Conservation (phyloP, 2,329 filamentous ascomycete species). For the Ophiostoma fasciatum region DNA sequence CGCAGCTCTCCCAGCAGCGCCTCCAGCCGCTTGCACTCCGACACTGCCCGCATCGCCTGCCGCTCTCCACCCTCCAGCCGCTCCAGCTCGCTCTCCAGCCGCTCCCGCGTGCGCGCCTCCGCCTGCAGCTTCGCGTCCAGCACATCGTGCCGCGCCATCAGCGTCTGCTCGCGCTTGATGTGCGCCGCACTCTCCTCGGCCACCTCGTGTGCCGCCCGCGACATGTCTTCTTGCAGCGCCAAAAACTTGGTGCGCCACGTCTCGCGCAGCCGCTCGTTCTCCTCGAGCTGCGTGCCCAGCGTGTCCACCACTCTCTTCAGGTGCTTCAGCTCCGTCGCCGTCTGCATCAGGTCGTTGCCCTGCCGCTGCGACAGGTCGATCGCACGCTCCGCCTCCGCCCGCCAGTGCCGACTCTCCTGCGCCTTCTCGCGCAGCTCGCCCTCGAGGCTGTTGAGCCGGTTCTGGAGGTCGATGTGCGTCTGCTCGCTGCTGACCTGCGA, state of each 20-base stretch:
- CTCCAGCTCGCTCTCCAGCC: constrained; percentile 51
- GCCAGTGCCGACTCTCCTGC: constrained; percentile 46
- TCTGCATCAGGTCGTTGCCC: constrained; percentile 32
- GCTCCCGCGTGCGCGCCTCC: constrained; percentile 55
- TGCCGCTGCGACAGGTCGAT: constrained; percentile 35
- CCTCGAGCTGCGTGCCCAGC: constrained; percentile 64
- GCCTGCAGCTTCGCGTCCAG: constrained; percentile 64
- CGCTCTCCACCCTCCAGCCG: constrained; percentile 49
- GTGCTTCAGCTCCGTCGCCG: constrained; percentile 50
- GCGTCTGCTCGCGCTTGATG: constrained; percentile 63
- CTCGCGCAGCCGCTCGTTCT: constrained; percentile 73
- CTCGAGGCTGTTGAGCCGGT: constrained; percentile 38
- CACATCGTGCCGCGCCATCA: constrained; percentile 64
- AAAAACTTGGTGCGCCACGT: constrained; percentile 74
- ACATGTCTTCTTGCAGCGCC: constrained; percentile 77
- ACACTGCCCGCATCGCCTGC: constrained; percentile 47
- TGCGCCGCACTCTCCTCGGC: constrained; percentile 69
- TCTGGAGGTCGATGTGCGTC: constrained; percentile 38
- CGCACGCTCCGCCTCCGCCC: constrained; percentile 44
- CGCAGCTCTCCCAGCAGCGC: constrained; percentile 38
- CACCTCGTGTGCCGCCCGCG: constrained; percentile 60
- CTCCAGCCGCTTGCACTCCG: constrained; percentile 47
- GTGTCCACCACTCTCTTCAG: constrained; percentile 60
- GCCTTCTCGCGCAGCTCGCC: constrained; percentile 38
- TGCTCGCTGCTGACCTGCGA: constrained; percentile 45